Evolutionary conservation across 129 eudicot species (phyloP).

Genomic region (Pittosporum tobira): DNA sequence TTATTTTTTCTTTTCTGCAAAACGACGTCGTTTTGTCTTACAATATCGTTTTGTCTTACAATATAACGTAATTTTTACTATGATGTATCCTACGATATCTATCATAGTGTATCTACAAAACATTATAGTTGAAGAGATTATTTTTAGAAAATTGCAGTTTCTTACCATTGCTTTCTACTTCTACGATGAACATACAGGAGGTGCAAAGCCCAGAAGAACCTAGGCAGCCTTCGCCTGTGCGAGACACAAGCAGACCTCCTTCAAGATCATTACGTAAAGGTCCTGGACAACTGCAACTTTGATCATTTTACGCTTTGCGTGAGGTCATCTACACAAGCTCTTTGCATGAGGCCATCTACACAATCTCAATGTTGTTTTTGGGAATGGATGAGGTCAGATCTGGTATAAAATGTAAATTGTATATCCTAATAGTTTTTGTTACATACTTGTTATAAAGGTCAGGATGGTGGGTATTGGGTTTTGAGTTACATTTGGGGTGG

Average conservation of each 20-base stretch:
- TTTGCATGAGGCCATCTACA: slow-evolving; percentile 3
- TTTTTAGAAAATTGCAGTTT: background rate
- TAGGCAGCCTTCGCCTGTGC: slow-evolving; percentile 25
- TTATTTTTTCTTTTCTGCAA: no score
- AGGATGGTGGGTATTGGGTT: slow-evolving; percentile 21
- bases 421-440: slow-evolving; percentile 32
- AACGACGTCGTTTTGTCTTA: no score
- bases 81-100: no score
- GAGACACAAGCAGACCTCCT: slow-evolving; percentile 40
- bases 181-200: slow-evolving; percentile 29
- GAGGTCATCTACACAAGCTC: background rate
- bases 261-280: slow-evolving; percentile 60
- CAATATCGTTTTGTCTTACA: no score
- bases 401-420: slow-evolving; percentile 51
- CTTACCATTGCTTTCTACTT: background rate
- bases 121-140: no score
- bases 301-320: slow-evolving; percentile 14
- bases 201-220: slow-evolving; percentile 43
- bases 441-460: slow-evolving; percentile 15
- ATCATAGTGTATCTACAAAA: no score
- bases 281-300: slow-evolving; percentile 53
- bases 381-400: slow-evolving; percentile 19
- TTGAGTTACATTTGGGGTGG: slow-evolving; percentile 25
- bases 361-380: slow-evolving; percentile 10
- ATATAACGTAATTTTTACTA: no score